Evolutionary conservation across 1,284 basidiomycete genomes (phyloP).

Genomic region (Cystobasidium pallidum): DNA sequence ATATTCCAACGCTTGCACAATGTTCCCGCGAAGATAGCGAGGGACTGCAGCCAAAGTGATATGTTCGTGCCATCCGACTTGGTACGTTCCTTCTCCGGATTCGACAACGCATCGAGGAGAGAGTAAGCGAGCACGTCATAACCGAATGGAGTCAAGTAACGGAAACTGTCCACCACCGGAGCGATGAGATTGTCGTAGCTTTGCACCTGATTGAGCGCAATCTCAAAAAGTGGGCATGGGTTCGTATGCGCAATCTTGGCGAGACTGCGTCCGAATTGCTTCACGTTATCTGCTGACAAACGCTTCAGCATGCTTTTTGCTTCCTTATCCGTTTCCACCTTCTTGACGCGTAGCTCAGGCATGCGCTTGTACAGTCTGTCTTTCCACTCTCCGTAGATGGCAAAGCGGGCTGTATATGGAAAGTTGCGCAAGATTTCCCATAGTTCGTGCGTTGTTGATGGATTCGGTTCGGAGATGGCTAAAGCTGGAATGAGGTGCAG

Average conservation of each 20-base stretch:
- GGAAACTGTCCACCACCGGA: constrained; percentile 86
- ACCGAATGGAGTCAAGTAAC: constrained; percentile 86
- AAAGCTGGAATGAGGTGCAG: constrained; percentile 83
- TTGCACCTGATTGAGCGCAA: constrained; percentile 91
- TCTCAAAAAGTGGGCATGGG: constrained; percentile 86
- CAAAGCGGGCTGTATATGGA: constrained; percentile 78
- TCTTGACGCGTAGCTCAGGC: constrained; percentile 57
- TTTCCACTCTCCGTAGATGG: constrained; percentile 95
- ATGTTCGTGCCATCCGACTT: constrained; percentile 92
- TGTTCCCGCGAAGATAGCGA: constrained; percentile 90
- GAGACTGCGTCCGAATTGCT: constrained; percentile 80
- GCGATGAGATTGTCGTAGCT: constrained; percentile 92
- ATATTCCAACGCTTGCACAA: constrained; percentile 63
- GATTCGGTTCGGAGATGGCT: constrained; percentile 80
- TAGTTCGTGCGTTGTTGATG: constrained; percentile 80
- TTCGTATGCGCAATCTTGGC: constrained; percentile 93
- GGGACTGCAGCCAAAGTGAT: constrained; percentile 88
- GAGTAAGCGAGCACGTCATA: constrained; percentile 91
- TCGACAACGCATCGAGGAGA: constrained; percentile 83
- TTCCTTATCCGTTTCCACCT: constrained; percentile 63
- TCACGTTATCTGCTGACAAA: constrained; percentile 73
- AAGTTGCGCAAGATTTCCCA: constrained; percentile 82
- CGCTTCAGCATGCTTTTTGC: constrained; percentile 76
- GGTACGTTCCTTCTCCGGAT: constrained; percentile 78
- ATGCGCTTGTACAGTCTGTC: constrained; percentile 62